These are phyloP conservation scores for Podospora conica DNA, from an alignment of 495 filamentous ascomycete species.

Conservation along the genomic window DNA sequence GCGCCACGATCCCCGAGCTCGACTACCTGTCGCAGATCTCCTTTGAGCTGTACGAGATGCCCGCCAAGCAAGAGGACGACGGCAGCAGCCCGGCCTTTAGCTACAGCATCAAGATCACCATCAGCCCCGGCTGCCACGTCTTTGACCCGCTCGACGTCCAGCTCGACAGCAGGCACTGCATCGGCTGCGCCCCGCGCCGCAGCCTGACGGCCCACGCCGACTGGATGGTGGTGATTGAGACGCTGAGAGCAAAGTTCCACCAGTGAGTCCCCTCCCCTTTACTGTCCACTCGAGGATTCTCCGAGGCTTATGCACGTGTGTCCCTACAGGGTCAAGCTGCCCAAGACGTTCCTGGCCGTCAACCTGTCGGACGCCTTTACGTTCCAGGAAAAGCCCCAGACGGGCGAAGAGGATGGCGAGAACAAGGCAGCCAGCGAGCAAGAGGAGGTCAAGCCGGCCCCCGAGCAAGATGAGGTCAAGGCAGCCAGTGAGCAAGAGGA, in stretches of 20 bases:
- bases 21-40: conserved; percentile 97
- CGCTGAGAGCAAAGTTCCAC: conserved; percentile 86
- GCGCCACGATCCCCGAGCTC: conserved; percentile 89
- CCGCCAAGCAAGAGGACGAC: conserved; percentile 54
- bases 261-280: conserved; percentile 54
- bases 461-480: too few species aligned
- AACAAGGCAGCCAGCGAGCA: neutral
- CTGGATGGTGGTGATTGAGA: conserved; percentile 94
- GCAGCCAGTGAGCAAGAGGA: neutral
- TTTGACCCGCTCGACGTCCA: conserved; percentile 94
- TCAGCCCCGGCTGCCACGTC: conserved; percentile 91
- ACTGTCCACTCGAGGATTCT: neutral
- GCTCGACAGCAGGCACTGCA: conserved; percentile 89
- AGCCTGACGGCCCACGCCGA: conserved; percentile 88
- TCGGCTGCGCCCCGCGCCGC: conserved; percentile 81
- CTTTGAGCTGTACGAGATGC: conserved; percentile 94
- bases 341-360: conserved; percentile 86
- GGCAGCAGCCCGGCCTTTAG: conserved; percentile 55
- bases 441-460: neutral
- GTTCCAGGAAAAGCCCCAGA: conserved; percentile 46
- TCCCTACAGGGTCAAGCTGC: conserved; percentile 69
- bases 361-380: conserved; percentile 71
- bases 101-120: conserved; percentile 92
- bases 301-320: conserved; percentile 6
- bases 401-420: conserved; percentile 20